Evolutionary conservation across 2,329 filamentous ascomycete species (phyloP).

Genomic region (Aspergillus cejpii): DNA sequence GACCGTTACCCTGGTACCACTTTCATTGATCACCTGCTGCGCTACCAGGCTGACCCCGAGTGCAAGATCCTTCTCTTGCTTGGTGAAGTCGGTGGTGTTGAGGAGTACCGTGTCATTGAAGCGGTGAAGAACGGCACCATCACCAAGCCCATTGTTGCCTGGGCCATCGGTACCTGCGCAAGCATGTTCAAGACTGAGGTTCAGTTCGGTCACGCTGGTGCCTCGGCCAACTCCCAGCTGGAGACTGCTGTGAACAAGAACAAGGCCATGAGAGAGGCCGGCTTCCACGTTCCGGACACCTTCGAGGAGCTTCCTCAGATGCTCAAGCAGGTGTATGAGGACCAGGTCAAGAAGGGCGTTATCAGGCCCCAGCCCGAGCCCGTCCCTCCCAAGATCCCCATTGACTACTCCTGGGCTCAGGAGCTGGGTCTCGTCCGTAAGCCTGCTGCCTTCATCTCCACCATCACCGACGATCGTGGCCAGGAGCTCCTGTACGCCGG

Average conservation of each 20-base stretch:
- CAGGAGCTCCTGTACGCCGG: slow-evolving; percentile 98
- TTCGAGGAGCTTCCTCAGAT: slow-evolving; percentile 87
- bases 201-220: slow-evolving; percentile 97
- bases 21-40: slow-evolving; percentile 96
- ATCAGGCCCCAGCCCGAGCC: slow-evolving; percentile 85
- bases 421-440: slow-evolving; percentile 99
- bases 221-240: slow-evolving; percentile 98
- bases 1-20: slow-evolving; percentile 98
- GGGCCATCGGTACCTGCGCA: slow-evolving; percentile 98
- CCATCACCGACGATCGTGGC: slow-evolving; percentile 98
- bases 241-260: slow-evolving; percentile 97
- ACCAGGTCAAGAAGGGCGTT: slow-evolving; percentile 74
- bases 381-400: slow-evolving; percentile 94
- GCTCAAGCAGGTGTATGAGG: slow-evolving; percentile 77
- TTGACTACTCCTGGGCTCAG: slow-evolving; percentile 99
- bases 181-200: slow-evolving; percentile 99
- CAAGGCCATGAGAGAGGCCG: slow-evolving; percentile 89
- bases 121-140: slow-evolving; percentile 90
- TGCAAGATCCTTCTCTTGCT: slow-evolving; percentile 96
- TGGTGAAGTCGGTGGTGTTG: slow-evolving; percentile 97
- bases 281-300: slow-evolving; percentile 88
- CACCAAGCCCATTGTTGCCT: slow-evolving; percentile 97
- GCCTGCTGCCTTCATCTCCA: slow-evolving; percentile 98
- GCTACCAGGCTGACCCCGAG: slow-evolving; percentile 92
- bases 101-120: slow-evolving; percentile 99